Percentiles rank a stretch among this genome's conserved stretches.
phyloP scores from a whole-genome alignment of 495 filamentous ascomycete species.

The Xeromyces bisporus region DNA sequence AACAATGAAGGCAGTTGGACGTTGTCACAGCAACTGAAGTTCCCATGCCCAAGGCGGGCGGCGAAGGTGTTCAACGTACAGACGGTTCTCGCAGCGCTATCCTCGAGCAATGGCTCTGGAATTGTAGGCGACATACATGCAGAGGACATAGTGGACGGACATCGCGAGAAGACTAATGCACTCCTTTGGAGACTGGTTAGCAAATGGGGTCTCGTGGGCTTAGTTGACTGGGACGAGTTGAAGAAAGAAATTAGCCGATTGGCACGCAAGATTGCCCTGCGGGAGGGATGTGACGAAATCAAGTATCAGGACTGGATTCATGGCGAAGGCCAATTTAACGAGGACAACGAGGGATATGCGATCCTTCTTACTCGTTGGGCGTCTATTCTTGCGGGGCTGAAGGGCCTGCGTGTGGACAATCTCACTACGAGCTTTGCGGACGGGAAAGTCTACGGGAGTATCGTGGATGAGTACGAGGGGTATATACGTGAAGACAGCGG shows the following conservation, averaged over 20 bases:
- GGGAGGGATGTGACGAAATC: conserved; percentile 8
- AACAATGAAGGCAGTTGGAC: conserved; percentile 17
- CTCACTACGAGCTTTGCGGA: conserved; percentile 45
- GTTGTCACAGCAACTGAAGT: conserved; percentile 42
- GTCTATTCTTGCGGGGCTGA: conserved; percentile 25
- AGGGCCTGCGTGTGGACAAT: conserved; percentile 33
- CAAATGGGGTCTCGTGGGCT: conserved; percentile 33
- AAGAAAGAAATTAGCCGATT: conserved; percentile 33
- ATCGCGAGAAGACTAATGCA: conserved; percentile 48
- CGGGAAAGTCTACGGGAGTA: conserved; percentile 36
- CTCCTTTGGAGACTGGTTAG: conserved; percentile 46
- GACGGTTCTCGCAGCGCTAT: conserved; percentile 38
- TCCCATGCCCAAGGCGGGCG: conserved; percentile 37
- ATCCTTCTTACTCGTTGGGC: conserved; percentile 40
- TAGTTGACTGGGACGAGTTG: conserved; percentile 40
- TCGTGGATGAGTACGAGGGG: conserved; percentile 41
- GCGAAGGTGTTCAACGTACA: conserved; percentile 46
- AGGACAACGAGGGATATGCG: conserved; percentile 15
- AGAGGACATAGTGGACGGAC: conserved; percentile 49
- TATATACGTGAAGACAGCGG: conserved; percentile 10
- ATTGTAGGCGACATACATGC: conserved; percentile 28
- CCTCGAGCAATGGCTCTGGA: conserved; percentile 18
- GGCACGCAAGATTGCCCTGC: conserved; percentile 11
- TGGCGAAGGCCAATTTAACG: conserved; percentile 8
- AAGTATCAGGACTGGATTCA: conserved; percentile 6